phyloP scores from a whole-genome alignment of 306 rosid genomes.

The Trichosanthes truncata region DNA sequence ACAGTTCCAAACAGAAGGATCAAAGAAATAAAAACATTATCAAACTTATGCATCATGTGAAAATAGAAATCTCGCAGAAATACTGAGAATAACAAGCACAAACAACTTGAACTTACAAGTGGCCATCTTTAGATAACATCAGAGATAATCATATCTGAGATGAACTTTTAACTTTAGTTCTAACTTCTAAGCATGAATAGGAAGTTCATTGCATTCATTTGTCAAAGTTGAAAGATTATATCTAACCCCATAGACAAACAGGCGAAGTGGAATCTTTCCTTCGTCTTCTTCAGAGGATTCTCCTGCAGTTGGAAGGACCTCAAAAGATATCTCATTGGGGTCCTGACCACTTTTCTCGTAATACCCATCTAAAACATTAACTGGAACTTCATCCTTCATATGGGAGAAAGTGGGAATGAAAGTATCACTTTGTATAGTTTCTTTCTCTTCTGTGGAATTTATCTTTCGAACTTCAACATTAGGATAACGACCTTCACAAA shows the following conservation, averaged over 20 bases:
- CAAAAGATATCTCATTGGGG: conserved; percentile 21
- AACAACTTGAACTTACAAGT: neutral
- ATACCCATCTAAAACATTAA: conserved; percentile 22
- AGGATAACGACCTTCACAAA: conserved; percentile 60
- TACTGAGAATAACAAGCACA: neutral
- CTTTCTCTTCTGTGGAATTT: conserved; percentile 39
- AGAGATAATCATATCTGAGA: neutral
- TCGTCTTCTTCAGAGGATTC: conserved; percentile 37
- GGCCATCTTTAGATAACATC: neutral
- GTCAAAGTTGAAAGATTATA: conserved; percentile 9
- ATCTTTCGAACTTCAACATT: conserved; percentile 71
- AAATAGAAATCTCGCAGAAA: neutral
- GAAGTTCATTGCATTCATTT: conserved; percentile 3
- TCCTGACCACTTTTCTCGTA: conserved; percentile 25
- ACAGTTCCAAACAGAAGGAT: neutral
- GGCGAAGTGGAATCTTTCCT: conserved; percentile 27
- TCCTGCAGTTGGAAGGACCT: conserved; percentile 28
- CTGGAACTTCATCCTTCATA: conserved; percentile 27
- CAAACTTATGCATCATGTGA: neutral
- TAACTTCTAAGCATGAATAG: neutral
- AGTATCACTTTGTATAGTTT: conserved; percentile 25
- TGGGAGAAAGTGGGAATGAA: conserved; percentile 23
- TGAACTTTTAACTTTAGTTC: neutral
- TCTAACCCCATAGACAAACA: conserved; percentile 91
- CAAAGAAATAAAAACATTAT: neutral